A percentile compares a stretch with the other conserved stretches of the same genome.
These are phyloP conservation scores for Haberlea rhodopensis DNA, from an alignment of 257 asterid genomes.

Conservation along the genomic window DNA sequence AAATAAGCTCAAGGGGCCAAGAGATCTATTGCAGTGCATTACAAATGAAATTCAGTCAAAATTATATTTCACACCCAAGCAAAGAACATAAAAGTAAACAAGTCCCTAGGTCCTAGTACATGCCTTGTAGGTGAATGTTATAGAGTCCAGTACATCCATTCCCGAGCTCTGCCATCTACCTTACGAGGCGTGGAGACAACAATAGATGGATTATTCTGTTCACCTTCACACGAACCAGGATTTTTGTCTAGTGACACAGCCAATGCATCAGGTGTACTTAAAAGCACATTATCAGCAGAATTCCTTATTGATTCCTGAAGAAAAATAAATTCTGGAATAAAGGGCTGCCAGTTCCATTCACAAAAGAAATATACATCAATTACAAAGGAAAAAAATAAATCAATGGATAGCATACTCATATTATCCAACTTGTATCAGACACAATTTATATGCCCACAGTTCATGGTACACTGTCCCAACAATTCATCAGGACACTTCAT, in stretches of 20 bases:
- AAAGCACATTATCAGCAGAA: slow-evolving; percentile 79
- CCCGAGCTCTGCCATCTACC: slow-evolving; percentile 64
- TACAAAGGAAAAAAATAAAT: too few relatives aligned
- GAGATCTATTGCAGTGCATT: slow-evolving; percentile 27
- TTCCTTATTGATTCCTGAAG: slow-evolving; percentile 86
- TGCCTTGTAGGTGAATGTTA: slow-evolving; percentile 87
- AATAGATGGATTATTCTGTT: slow-evolving; percentile 43
- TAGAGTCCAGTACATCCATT: slow-evolving; percentile 73
- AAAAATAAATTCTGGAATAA: slow-evolving; percentile 29
- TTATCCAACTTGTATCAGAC: background rate
- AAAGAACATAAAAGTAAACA: slow-evolving; percentile 16
- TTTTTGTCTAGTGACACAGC: slow-evolving; percentile 65
- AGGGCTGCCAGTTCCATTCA: slow-evolving; percentile 20
- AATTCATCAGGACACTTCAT: background rate
- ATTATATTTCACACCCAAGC: background rate
- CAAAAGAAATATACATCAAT: too few relatives aligned
- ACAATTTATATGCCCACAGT: background rate
- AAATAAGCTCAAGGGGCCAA: too few relatives aligned
- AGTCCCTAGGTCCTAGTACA: slow-evolving; percentile 19
- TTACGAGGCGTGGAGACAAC: slow-evolving; percentile 62
- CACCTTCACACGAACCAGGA: slow-evolving; percentile 48
- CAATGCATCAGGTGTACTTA: slow-evolving; percentile 74
- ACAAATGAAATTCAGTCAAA: slow-evolving; percentile 19
- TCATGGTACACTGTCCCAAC: background rate
- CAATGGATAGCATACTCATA: background rate